Base-by-base conservation (phyloP, 2,329 filamentous ascomycete species). In the Intubia oerlemansii region DNA sequence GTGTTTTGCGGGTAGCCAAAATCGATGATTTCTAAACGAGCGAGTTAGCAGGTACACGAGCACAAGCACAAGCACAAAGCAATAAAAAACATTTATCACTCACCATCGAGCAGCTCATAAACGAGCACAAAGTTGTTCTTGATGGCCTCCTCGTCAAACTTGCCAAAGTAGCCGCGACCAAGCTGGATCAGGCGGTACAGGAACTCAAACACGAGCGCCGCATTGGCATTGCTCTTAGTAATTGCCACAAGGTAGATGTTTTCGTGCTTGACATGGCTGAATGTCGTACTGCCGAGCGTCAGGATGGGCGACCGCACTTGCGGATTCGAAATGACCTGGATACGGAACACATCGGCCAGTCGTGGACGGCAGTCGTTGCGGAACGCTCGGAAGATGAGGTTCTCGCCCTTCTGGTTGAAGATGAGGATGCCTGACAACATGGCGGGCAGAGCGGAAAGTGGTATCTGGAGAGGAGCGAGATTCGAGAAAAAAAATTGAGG, bases 121-220 rank as follows among this genome's bases (percentile, higher is more conserved):
- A 98, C 82, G 40, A 98, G 62, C 38, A 98, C 88, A 56, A 98
- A 98, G 59, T 98, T 98, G 57, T 93, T 95, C 73, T 98, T 98
- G 42, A 98, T 85, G 32, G 88, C 84, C 56, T 98, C 88, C 61
- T 98, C 88, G 46, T 98, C 88, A 47, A 98, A 92, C 54, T 95
- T 95, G 48, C 79, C 85, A 62, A 98, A 98, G 54, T 98, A 98
- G 33, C 82, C 80, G 55, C 79, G 82, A 24, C 88, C 88, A 38
- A 98, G 60, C 46, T 75, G 67, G 39, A 93, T 79, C 44, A 98
- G 58, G 42, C 84, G 71, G 57, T 95, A 95, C 36, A 98, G 60
- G 48, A 98, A 98, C 57, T 98, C 88, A 46, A 98, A 98, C 15
- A 98, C 81, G 32, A 98, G 66, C 24, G 90, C 90, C 10, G 84